Conservation (phyloP, 2,329 filamentous ascomycete species). For the Aureobasidium subglaciale region DNA sequence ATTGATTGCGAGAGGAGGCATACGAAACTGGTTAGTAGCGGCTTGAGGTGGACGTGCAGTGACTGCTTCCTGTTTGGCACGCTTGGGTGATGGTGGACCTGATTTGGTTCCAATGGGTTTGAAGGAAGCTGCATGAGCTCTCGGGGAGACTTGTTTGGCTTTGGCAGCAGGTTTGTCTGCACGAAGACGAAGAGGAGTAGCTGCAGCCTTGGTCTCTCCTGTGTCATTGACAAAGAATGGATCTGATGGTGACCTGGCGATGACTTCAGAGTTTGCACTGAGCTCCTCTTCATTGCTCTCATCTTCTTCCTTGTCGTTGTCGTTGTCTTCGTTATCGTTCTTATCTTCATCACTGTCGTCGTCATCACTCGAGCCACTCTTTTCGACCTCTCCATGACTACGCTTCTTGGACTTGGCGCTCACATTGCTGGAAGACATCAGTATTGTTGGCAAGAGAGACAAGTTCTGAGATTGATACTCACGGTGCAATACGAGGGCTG, state of each 20-base stretch:
- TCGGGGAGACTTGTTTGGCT: not conserved
- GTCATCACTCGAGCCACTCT: too few species aligned
- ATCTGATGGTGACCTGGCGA: not conserved
- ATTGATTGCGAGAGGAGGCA: too few species aligned
- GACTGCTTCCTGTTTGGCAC: not conserved
- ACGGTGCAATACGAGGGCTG: not conserved
- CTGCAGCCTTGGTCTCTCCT: not conserved
- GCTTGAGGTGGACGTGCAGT: not conserved
- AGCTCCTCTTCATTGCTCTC: not conserved
- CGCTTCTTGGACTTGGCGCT: not conserved
- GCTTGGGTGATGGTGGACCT: not conserved
- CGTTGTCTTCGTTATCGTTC: not conserved
- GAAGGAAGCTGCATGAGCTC: not conserved
- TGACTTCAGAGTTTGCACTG: not conserved
- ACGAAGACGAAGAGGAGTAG: not conserved
- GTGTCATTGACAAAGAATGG: not conserved
- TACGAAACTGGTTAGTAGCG: not conserved
- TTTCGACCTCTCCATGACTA: not conserved
- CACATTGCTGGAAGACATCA: not conserved
- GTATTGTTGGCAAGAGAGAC: not conserved
- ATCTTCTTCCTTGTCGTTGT: not conserved
- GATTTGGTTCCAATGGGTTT: not conserved
- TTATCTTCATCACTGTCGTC: not conserved
- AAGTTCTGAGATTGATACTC: not conserved
- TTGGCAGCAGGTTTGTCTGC: not conserved